A percentile compares a stretch with the other conserved stretches of the same genome.
Evolutionary conservation across 139 green algal genomes (phyloP).

Genomic region (Volvox reticuliferus): DNA sequence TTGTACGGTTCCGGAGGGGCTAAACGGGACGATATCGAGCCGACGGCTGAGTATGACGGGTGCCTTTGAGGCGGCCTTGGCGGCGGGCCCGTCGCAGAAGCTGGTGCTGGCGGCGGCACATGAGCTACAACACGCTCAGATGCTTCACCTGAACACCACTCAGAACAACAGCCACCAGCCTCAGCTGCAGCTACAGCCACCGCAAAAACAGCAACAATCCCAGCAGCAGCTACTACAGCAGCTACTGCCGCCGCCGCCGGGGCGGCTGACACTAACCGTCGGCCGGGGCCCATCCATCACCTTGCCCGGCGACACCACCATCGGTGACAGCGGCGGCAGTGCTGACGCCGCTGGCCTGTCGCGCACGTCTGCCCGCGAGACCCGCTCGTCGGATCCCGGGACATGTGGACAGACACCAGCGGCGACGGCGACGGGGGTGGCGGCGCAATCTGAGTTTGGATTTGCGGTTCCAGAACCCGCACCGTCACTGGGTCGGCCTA

Average conservation of each 20-base stretch:
- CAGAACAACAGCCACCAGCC: neutral
- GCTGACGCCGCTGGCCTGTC: neutral
- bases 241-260: neutral
- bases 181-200: neutral
- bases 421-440: neutral
- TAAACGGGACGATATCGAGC: neutral
- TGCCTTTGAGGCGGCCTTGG: neutral
- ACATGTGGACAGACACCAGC: neutral
- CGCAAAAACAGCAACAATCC: neutral
- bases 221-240: constrained; percentile 11
- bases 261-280: neutral
- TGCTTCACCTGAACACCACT: neutral
- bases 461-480: neutral
- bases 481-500: neutral
- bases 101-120: constrained; percentile 13
- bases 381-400: neutral
- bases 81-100: neutral
- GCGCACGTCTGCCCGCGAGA: neutral
- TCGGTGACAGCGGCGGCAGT: neutral
- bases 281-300: neutral
- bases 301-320: neutral
- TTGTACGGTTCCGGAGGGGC: neutral
- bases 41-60: constrained; percentile 24
- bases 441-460: neutral
- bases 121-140: neutral